Evolutionary conservation across 805 yeast species (phyloP).

Genomic region (Starmerella riodocensis): DNA sequence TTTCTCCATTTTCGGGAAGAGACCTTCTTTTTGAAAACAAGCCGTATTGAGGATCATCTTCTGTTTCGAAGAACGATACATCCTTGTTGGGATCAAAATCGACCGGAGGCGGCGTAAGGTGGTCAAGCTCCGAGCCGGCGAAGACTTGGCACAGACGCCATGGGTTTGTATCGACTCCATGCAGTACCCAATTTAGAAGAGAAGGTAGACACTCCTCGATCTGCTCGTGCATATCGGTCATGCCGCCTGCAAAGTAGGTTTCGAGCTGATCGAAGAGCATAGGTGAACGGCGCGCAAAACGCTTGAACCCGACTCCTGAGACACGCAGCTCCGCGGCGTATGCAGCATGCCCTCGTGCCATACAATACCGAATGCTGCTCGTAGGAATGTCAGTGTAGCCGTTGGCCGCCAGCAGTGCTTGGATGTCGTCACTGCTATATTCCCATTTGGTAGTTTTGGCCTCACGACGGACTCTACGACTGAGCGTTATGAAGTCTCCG

Average conservation of each 20-base stretch:
- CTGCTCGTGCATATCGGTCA: slow-evolving; percentile 35
- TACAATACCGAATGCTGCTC: slow-evolving; percentile 30
- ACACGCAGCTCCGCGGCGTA: slow-evolving; percentile 34
- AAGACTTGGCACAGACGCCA: slow-evolving; percentile 29
- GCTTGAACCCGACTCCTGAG: slow-evolving; percentile 25
- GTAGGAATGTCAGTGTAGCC: slow-evolving; percentile 9
- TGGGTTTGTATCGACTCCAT: slow-evolving; percentile 21
- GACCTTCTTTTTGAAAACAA: no score
- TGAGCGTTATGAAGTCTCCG: slow-evolving; percentile 45
- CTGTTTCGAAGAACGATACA: slow-evolving; percentile 1
- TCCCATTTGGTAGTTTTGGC: slow-evolving; percentile 23
- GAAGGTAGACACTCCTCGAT: slow-evolving; percentile 30
- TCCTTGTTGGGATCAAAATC: neutral
- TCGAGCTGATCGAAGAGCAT: slow-evolving; percentile 33
- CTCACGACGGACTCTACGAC: slow-evolving; percentile 27
- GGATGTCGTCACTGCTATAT: slow-evolving; percentile 34
- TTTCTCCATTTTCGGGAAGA: no score
- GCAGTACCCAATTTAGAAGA: slow-evolving; percentile 33
- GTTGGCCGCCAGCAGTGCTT: slow-evolving; percentile 33
- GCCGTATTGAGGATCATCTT: no score
- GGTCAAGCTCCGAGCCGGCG: neutral
- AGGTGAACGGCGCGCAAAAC: slow-evolving; percentile 34
- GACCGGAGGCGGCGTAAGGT: neutral
- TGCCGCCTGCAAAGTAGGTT: slow-evolving; percentile 41
- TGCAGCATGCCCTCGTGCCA: slow-evolving; percentile 43